Percentiles rank a stretch among this genome's conserved stretches.
These are phyloP conservation scores for Simplicillium aogashimaense DNA, from an alignment of 2,329 filamentous ascomycete genomes.

Conservation along the genomic window DNA sequence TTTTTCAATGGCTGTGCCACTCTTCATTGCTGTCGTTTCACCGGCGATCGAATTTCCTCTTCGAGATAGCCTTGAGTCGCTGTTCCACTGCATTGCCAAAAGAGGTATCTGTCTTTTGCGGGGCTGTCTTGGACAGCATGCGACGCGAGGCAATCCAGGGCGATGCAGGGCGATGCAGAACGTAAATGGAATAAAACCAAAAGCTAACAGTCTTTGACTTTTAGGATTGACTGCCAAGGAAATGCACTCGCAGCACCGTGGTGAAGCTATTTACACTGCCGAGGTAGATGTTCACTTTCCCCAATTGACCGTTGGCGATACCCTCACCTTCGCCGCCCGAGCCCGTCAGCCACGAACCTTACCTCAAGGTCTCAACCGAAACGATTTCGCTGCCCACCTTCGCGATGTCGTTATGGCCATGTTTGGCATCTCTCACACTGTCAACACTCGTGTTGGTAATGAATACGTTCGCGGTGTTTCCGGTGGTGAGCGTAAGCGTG, in stretches of 20 bases:
- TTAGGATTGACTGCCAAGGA: slow-evolving; percentile 51
- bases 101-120: too few relatives aligned
- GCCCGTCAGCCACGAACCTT: slow-evolving; percentile 52
- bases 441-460: slow-evolving; percentile 65
- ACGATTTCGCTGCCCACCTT: slow-evolving; percentile 46
- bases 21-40: not conserved
- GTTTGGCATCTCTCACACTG: slow-evolving; percentile 38
- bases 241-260: slow-evolving; percentile 65
- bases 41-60: too few relatives aligned
- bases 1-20: not conserved
- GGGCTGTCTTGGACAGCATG: not conserved
- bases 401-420: slow-evolving; percentile 33
- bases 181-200: not conserved
- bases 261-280: slow-evolving; percentile 75
- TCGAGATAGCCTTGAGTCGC: too few relatives aligned
- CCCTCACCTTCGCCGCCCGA: slow-evolving; percentile 62
- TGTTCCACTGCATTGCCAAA: too few relatives aligned
- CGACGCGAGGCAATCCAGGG: too few relatives aligned
- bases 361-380: slow-evolving; percentile 41
- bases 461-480: slow-evolving; percentile 67
- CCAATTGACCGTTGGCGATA: slow-evolving; percentile 63
- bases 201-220: slow-evolving; percentile 3
- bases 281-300: slow-evolving; percentile 75
- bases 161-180: not conserved
- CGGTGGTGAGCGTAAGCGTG: slow-evolving; percentile 63